Evolutionary conservation across 345 rosid species (phyloP).

Genomic region (Viola odorata): DNA sequence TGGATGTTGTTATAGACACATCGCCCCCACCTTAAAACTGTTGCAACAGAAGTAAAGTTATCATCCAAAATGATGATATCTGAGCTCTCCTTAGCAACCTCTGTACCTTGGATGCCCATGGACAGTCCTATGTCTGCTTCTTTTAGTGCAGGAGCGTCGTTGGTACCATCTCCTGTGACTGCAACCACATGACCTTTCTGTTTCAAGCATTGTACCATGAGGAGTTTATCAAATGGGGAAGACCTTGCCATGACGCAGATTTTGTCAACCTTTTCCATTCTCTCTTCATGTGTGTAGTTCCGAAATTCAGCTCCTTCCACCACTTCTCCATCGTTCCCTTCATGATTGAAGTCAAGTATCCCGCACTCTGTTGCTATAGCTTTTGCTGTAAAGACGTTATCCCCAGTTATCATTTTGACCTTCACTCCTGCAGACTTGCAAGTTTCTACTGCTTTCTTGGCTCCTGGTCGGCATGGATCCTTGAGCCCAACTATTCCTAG

Average conservation of each 20-base stretch:
- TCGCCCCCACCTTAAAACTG: conserved; percentile 26
- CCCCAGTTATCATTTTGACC: conserved; percentile 24
- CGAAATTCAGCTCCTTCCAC: conserved; percentile 26
- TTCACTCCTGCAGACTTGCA: conserved; percentile 25
- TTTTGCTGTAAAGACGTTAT: conserved; percentile 28
- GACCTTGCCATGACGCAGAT: conserved; percentile 30
- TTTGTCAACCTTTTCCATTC: conserved; percentile 17
- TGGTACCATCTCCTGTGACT: conserved; percentile 29
- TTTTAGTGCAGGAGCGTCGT: conserved; percentile 26
- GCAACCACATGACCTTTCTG: conserved; percentile 26
- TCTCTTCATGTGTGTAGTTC: conserved; percentile 18
- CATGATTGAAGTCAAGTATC: conserved; percentile 7
- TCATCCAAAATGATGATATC: conserved; percentile 29
- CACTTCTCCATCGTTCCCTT: conserved; percentile 6
- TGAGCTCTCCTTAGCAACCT: conserved; percentile 27
- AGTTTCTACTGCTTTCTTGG: conserved; percentile 22
- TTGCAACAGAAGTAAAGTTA: conserved; percentile 24
- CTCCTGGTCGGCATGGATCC: conserved; percentile 26
- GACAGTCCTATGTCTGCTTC: conserved; percentile 30
- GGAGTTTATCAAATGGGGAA: conserved; percentile 24
- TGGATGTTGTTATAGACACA: conserved; percentile 25
- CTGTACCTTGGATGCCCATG: conserved; percentile 29
- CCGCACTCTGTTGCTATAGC: conserved; percentile 28
- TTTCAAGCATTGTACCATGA: conserved; percentile 24
- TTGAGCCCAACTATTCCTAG: conserved; percentile 24